Evolutionary conservation across 306 rosid genomes (phyloP), one percentile per base, ranked within the genome.

Genomic region (Medicago ruthenica): DNA sequence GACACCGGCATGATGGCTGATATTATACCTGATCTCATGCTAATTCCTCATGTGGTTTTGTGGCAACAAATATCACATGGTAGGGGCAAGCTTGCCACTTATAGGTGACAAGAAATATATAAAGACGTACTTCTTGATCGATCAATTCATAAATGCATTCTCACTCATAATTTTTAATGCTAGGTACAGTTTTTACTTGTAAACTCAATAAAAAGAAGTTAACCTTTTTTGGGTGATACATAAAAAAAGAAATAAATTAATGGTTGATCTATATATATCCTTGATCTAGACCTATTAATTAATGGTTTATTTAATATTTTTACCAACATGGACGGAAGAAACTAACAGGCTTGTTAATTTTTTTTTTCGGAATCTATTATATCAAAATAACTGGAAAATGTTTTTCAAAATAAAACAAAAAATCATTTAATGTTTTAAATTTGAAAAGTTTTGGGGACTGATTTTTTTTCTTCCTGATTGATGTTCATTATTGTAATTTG

Each of bases 1-100:
- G 72, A 57, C 42, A 47, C 4, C 48, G 70, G 68, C 45, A 27
- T 31, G 34, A 40, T 69, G 5, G 15, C 24, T 67, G 57, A 71
- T 75, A 66, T 27, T 67, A 24, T 57, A 70, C 36, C 71, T 20
- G 61, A 67, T 78, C 70, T 50, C 70, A 65, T 34, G 37, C 37
- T 2, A 34, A 34, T 75, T 24, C 37, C 9, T 16, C 34, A 53
- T 53, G 61, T 21, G 55, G 41, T 40, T 76, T 79, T 51, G 60
- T 9, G 53, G 27, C 4, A 9, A 54, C 73, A 80, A 53, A 14
- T 59, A 59, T 7, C 82, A 80, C 80, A 68, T 84, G 84, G 85
- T 80, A 61, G 85, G 87, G 82, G 58, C 76, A 84, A 20, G 62
- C 51, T 53, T 73, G 72, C 37, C 67, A 36, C 54, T 67, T 67